A percentile compares a stretch with the other conserved stretches of the same genome.
Evolutionary conservation across 108 stramenopile species (phyloP).

Genomic region (Skeletonema grethae): DNA sequence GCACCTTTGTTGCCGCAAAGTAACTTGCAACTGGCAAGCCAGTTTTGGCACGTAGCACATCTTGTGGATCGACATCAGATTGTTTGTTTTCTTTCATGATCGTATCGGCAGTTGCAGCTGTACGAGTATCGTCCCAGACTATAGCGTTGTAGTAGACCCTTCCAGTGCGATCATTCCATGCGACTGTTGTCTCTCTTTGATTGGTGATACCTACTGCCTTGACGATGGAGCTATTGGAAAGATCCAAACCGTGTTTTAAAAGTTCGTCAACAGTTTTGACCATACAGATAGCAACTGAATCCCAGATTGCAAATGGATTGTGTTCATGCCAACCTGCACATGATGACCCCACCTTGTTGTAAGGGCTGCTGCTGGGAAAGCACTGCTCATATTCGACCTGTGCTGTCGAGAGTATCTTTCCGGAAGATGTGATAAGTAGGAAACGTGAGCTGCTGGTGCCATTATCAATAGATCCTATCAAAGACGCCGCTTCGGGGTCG

Average conservation of each 20-base stretch:
- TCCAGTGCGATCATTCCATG: constrained; percentile 93
- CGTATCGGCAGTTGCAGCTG: constrained; percentile 71
- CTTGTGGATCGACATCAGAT: constrained; percentile 19
- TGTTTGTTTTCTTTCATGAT: constrained; percentile 60
- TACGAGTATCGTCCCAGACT: constrained; percentile 97
- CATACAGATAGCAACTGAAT: constrained; percentile 56
- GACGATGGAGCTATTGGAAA: constrained; percentile 21
- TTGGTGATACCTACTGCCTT: constrained; percentile 97
- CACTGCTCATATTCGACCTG: constrained; percentile 93
- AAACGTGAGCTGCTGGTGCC: constrained; percentile 95
- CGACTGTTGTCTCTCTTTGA: constrained; percentile 97
- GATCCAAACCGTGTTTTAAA: constrained; percentile 25
- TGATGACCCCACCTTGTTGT: constrained; percentile 17
- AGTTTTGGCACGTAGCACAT: constrained; percentile 82
- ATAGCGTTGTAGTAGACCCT: constrained; percentile 94
- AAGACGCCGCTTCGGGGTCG: constrained; percentile 10
- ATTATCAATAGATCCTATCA: constrained; percentile 95
- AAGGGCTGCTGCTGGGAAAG: constrained; percentile 58
- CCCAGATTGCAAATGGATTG: constrained; percentile 92
- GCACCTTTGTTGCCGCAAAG: constrained; percentile 96
- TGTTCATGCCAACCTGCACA: constrained; percentile 92
- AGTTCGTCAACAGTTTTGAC: constrained; percentile 49
- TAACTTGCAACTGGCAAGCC: constrained; percentile 96
- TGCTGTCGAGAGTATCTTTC: constrained; percentile 73
- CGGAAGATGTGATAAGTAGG: constrained; percentile 79